Conservation (phyloP, 805 yeast species). For the Candida pini region DNA sequence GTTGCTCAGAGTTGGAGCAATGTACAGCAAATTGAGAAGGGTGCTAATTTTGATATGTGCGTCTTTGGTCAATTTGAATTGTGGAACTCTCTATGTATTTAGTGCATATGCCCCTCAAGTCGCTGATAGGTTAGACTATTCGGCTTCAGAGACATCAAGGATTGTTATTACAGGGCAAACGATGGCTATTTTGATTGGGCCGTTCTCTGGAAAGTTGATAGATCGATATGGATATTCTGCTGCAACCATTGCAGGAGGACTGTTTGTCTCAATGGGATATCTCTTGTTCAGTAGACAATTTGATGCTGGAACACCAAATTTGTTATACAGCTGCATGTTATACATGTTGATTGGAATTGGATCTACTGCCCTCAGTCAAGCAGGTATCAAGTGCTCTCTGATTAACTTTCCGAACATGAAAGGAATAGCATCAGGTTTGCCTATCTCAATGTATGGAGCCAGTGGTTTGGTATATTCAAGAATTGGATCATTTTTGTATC, state of each 20-base stretch:
- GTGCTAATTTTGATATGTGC: constrained; percentile 15
- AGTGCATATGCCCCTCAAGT: constrained; percentile 77
- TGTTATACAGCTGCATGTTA: constrained; percentile 39
- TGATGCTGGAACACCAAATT: constrained; percentile 32
- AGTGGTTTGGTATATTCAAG: constrained; percentile 65
- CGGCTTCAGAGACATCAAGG: constrained; percentile 57
- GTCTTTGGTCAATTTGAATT: constrained; percentile 33
- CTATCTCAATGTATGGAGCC: constrained; percentile 69
- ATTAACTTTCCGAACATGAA: constrained; percentile 58
- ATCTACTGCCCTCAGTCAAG: constrained; percentile 58
- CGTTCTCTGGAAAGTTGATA: constrained; percentile 60
- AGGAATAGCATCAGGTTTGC: constrained; percentile 73
- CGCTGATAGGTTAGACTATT: constrained; percentile 48
- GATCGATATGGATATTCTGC: constrained; percentile 55
- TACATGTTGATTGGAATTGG: constrained; percentile 61
- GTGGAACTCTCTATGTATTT: constrained; percentile 73
- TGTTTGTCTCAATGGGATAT: constrained; percentile 49
- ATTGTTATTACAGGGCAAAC: constrained; percentile 65
- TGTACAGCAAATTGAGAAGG: constrained; percentile 8
- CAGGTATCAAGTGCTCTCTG: constrained; percentile 70
- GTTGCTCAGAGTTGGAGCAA: neutral
- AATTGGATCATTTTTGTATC: constrained; percentile 44
- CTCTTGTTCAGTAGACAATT: constrained; percentile 47
- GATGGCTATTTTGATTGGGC: constrained; percentile 61
- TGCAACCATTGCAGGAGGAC: constrained; percentile 47